phyloP scores from a whole-genome alignment of 2,329 filamentous ascomycete genomes.

The Sclerotinia nivalis region DNA sequence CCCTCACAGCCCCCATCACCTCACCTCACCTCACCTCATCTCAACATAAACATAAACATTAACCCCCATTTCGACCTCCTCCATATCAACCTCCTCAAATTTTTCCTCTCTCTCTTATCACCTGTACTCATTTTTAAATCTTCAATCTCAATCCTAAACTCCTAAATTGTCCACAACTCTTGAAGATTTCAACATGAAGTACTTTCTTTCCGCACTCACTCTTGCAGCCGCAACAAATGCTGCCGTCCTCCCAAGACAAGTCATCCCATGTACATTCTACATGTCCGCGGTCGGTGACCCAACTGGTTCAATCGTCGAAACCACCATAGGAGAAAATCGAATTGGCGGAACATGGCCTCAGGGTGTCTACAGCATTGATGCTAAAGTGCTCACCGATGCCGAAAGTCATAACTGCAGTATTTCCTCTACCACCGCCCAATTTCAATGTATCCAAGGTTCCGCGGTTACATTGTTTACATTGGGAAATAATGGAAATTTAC shows the following conservation, averaged over 20 bases:
- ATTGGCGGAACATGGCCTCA: conserved; percentile 34
- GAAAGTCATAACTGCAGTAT: conserved; percentile 35
- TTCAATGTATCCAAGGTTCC: conserved; percentile 30
- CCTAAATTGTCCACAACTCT: background rate
- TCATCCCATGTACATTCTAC: conserved; percentile 34
- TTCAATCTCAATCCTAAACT: background rate
- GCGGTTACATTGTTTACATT: conserved; percentile 15
- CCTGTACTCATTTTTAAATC: conserved; percentile 8
- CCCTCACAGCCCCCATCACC: background rate
- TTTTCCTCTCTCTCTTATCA: background rate
- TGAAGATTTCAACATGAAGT: conserved; percentile 25
- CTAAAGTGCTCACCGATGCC: conserved; percentile 30
- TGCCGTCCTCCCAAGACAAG: conserved; percentile 30
- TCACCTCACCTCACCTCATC: background rate
- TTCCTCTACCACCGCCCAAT: conserved; percentile 30
- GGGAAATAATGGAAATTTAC: conserved; percentile 31
- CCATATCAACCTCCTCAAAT: background rate
- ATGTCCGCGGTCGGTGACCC: conserved; percentile 32
- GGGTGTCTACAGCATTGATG: conserved; percentile 32
- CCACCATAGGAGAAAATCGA: conserved; percentile 35
- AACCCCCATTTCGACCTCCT: background rate
- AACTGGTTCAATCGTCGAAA: conserved; percentile 31
- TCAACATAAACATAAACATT: background rate
- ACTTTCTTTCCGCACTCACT: conserved; percentile 18
- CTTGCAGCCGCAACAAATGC: conserved; percentile 28